Evolutionary conservation across 306 rosid genomes (phyloP).

Genomic region (Luffa acutangula): DNA sequence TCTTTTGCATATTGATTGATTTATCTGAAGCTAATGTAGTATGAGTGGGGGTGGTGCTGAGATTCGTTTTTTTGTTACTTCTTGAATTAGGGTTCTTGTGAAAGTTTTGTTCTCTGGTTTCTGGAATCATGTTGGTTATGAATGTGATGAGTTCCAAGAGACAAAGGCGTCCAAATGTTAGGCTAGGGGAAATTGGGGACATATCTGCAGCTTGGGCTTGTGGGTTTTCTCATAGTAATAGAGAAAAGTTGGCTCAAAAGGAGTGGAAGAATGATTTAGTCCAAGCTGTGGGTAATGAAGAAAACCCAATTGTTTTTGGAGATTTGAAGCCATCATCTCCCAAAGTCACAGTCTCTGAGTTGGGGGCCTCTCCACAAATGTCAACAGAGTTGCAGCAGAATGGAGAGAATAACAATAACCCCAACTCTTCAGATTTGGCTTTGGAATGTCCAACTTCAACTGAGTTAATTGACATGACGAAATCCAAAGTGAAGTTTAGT

Average conservation of each 20-base stretch:
- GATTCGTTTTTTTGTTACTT: background rate
- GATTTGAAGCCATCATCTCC: conserved; percentile 10
- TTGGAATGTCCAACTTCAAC: conserved; percentile 4
- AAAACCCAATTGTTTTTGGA: conserved; percentile 5
- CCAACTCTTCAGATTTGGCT: conserved; percentile 17
- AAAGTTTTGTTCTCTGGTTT: conserved; percentile 5
- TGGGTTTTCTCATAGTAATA: conserved; percentile 15
- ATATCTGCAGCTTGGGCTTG: conserved; percentile 33
- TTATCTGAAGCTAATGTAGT: background rate
- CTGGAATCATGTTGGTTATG: conserved; percentile 20
- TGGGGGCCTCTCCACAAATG: conserved; percentile 15
- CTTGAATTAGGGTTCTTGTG: conserved; percentile 11
- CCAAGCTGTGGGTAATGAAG: background rate
- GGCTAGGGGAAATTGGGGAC: conserved; percentile 34
- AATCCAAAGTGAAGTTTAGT: conserved; percentile 15
- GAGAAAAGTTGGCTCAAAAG: conserved; percentile 14
- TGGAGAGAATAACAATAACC: conserved; percentile 27
- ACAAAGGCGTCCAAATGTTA: conserved; percentile 37
- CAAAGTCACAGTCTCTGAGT: conserved; percentile 10
- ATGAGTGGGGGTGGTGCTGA: background rate
- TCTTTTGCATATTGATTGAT: background rate
- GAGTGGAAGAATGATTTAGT: conserved; percentile 12
- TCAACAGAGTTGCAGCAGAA: conserved; percentile 23
- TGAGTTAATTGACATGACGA: conserved; percentile 2
- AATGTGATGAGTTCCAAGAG: conserved; percentile 27